Conservation (phyloP, 108 stramenopile genomes). For the Pseudonitzschia multiseries region DNA sequence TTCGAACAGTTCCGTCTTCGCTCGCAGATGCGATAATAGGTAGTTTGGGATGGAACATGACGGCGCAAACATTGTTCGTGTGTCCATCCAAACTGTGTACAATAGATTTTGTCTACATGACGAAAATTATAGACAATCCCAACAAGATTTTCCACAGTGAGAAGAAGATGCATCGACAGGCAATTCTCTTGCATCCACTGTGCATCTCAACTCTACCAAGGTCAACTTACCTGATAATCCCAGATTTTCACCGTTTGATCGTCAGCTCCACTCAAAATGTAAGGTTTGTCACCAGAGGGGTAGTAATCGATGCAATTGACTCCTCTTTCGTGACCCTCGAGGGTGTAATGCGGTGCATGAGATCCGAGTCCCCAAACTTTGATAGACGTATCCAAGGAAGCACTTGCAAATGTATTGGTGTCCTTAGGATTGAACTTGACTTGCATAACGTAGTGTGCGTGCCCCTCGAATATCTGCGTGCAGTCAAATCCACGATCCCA, state of each 20-base stretch:
- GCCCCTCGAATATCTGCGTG: conserved; percentile 95
- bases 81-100: conserved; percentile 98
- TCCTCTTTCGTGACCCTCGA: conserved; percentile 98
- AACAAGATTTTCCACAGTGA: not conserved
- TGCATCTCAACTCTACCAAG: not conserved
- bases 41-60: conserved; percentile 98
- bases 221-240: conserved; percentile 74
- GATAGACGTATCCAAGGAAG: conserved; percentile 94
- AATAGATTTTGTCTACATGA: conserved; percentile 77
- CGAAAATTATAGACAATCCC: not conserved
- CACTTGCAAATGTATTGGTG: conserved; percentile 97
- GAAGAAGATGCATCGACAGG: not conserved
- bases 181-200: no score
- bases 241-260: conserved; percentile 98
- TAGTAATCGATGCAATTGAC: conserved; percentile 99
- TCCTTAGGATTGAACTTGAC: conserved; percentile 99
- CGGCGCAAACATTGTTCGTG: conserved; percentile 95
- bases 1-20: conserved; percentile 97
- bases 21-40: conserved; percentile 96
- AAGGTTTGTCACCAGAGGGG: conserved; percentile 98
- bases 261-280: conserved; percentile 97
- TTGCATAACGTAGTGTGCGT: conserved; percentile 99
- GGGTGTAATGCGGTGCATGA: conserved; percentile 92
- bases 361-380: conserved; percentile 97
- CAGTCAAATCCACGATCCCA: conserved; percentile 96